A percentile compares a stretch with the other conserved stretches of the same genome.
phyloP scores from a whole-genome alignment of 352 stramenopile species.

The Paralagenidium karlingii region DNA sequence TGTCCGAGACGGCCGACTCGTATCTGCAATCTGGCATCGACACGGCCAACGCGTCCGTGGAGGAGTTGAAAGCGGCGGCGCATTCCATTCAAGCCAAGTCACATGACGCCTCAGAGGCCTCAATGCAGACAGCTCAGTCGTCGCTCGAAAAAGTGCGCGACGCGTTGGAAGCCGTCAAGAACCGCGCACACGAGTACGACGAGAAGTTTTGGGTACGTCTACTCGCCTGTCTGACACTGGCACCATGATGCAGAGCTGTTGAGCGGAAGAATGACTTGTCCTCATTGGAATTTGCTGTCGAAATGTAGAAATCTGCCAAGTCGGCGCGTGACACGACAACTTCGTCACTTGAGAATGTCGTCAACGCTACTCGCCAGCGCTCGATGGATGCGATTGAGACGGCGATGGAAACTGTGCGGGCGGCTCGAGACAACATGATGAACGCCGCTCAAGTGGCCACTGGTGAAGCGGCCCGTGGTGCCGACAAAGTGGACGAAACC shows the following conservation, averaged over 20 bases:
- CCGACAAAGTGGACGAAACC: conserved; percentile 38
- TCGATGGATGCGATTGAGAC: conserved; percentile 45
- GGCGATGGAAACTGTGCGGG: conserved; percentile 30
- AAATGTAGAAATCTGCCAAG: neutral
- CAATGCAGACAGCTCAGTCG: conserved; percentile 26
- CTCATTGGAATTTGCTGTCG: neutral
- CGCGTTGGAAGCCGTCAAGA: conserved; percentile 28
- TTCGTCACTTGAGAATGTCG: conserved; percentile 22
- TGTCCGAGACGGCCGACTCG: conserved; percentile 23
- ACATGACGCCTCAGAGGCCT: conserved; percentile 9
- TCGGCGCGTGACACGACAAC: conserved; percentile 1
- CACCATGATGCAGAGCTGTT: too few species aligned
- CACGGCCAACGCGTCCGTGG: conserved; percentile 14
- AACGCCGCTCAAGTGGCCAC: conserved; percentile 26
- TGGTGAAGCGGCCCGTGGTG: conserved; percentile 25
- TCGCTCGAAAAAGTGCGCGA: conserved; percentile 21
- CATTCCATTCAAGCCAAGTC: neutral
- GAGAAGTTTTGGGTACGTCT: conserved; percentile 23
- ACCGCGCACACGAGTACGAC: conserved; percentile 36
- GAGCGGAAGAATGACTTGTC: too few species aligned
- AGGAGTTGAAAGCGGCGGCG: conserved; percentile 13
- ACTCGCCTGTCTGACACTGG: conserved; percentile 9
- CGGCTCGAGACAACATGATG: conserved; percentile 22
- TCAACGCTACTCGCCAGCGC: conserved; percentile 35
- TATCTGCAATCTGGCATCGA: conserved; percentile 31